Conservation (phyloP, 305 asterid species). For the Fraxinus paxiana region DNA sequence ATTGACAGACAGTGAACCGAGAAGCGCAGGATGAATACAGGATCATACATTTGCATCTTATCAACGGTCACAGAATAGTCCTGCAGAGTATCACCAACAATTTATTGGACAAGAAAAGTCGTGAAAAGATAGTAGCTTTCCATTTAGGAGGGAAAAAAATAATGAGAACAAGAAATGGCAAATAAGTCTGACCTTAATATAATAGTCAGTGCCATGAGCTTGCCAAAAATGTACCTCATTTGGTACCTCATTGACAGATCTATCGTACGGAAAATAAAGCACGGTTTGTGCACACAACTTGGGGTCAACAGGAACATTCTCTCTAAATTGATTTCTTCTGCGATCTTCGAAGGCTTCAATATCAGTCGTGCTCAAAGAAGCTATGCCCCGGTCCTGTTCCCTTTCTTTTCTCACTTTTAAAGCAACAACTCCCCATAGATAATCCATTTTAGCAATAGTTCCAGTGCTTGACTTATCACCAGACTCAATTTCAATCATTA, state of each 20-base stretch:
- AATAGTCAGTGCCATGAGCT: not conserved
- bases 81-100: slow-evolving; percentile 37
- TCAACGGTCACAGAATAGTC: slow-evolving; percentile 30
- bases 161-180: slow-evolving; percentile 21
- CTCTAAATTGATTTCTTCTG: slow-evolving; percentile 61
- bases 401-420: slow-evolving; percentile 47
- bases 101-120: not conserved
- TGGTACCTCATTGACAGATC: slow-evolving; percentile 40
- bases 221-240: slow-evolving; percentile 47
- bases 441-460: slow-evolving; percentile 61
- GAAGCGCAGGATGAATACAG: slow-evolving; percentile 77
- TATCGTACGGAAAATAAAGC: slow-evolving; percentile 61
- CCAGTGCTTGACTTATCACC: slow-evolving; percentile 52
- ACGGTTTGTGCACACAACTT: slow-evolving; percentile 77
- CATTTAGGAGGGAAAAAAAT: not conserved
- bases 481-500: slow-evolving; percentile 60
- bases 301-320: slow-evolving; percentile 77
- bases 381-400: slow-evolving; percentile 39
- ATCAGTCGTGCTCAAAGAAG: slow-evolving; percentile 28
- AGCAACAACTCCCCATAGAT: slow-evolving; percentile 77
- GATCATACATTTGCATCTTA: slow-evolving; percentile 65
- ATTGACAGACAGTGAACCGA: slow-evolving; percentile 72
- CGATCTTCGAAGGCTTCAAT: slow-evolving; percentile 47
- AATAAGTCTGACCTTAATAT: not conserved
- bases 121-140: not conserved